These are phyloP conservation scores for Candida frijolesensis DNA, from an alignment of 1,139 yeast species.

Conservation along the genomic window DNA sequence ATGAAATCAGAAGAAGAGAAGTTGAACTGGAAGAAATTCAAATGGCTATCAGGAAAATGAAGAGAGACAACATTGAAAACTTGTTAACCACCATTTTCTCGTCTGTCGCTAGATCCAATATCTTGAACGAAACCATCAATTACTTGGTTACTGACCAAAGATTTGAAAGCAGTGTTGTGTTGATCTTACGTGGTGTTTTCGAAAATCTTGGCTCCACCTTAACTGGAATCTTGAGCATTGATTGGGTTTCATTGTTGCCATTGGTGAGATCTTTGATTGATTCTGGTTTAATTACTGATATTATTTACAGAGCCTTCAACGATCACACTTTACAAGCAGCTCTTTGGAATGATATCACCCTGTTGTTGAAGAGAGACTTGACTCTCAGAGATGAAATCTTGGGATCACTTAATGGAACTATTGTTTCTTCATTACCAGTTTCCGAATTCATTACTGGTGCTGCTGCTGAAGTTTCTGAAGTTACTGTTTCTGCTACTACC, in stretches of 20 bases:
- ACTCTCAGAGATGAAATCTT: constrained; percentile 9
- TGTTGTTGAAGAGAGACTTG: constrained; percentile 11
- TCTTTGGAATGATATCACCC: constrained; percentile 13
- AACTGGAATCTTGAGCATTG: constrained; percentile 19
- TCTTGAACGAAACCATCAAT: constrained; percentile 29
- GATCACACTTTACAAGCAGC: constrained; percentile 31
- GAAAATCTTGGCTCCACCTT: constrained; percentile 20
- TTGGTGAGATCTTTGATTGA: constrained; percentile 23
- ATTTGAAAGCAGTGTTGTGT: constrained; percentile 32
- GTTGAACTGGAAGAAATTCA: constrained; percentile 14
- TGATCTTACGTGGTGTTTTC: constrained; percentile 28
- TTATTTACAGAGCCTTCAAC: constrained; percentile 26
- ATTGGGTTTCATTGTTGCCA: constrained; percentile 26
- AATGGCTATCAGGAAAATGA: constrained; percentile 16
- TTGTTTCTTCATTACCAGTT: not conserved
- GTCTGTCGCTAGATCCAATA: constrained; percentile 32
- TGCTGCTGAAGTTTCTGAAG: constrained; percentile 4
- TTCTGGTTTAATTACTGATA: constrained; percentile 31
- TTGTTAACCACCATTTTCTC: constrained; percentile 34
- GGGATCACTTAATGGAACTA: not conserved
- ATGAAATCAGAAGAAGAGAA: not conserved
- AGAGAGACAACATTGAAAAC: constrained; percentile 38
- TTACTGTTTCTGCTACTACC: not conserved
- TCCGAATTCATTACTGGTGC: constrained; percentile 4
- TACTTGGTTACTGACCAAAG: constrained; percentile 28